Conservation (phyloP, 1,284 basidiomycete species). For the Afroboletus lepidellus region DNA sequence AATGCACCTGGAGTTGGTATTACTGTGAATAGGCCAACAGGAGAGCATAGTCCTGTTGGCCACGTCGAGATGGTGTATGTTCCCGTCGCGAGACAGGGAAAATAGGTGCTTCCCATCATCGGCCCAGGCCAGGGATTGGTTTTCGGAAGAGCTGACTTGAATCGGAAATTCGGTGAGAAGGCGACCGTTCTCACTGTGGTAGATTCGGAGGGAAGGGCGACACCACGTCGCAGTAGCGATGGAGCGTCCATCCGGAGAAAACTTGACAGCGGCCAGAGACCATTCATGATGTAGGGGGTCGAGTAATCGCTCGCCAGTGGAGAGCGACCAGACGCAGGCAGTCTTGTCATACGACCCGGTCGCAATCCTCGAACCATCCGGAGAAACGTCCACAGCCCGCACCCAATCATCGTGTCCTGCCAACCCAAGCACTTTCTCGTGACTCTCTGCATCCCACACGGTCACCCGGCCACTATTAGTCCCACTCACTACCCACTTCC, state of each 20-base stretch:
- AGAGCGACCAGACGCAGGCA: conserved; percentile 5
- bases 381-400: conserved; percentile 12
- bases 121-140: conserved; percentile 8
- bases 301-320: neutral
- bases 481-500: conserved; percentile 14
- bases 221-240: conserved; percentile 7
- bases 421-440: neutral
- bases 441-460: conserved; percentile 6
- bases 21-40: conserved; percentile 1
- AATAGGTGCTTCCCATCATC: conserved; percentile 9
- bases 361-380: conserved; percentile 6
- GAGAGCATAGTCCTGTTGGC: neutral
- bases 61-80: conserved; percentile 6
- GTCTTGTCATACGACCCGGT: conserved; percentile 9
- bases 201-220: conserved; percentile 1
- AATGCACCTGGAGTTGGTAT: conserved; percentile 1
- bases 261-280: conserved; percentile 6
- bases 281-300: neutral
- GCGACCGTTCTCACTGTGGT: neutral
- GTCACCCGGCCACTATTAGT: neutral
- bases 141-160: neutral
- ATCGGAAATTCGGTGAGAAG: conserved; percentile 5
- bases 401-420: neutral
- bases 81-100: neutral
- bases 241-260: conserved; percentile 10